A percentile compares a stretch with the other conserved stretches of the same genome.
These are phyloP conservation scores for Cystobasidiaceae sp. DNA, from an alignment of 1,284 basidiomycete genomes.

Conservation along the genomic window DNA sequence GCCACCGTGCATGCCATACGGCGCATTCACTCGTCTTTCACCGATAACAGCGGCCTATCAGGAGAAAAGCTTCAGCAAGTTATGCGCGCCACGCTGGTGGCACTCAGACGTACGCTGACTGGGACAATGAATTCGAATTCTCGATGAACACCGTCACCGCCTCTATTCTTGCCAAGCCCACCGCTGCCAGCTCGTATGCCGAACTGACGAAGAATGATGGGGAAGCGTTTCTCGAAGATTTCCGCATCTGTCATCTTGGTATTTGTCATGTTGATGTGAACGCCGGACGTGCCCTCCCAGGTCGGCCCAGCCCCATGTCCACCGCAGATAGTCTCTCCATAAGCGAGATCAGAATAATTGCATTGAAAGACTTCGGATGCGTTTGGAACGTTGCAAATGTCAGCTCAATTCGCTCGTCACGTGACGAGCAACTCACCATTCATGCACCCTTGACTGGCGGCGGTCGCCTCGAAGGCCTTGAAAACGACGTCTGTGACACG, in stretches of 20 bases:
- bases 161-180: constrained; percentile 44
- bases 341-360: constrained; percentile 42
- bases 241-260: constrained; percentile 50
- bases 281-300: constrained; percentile 65
- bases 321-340: constrained; percentile 74
- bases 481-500: constrained; percentile 92
- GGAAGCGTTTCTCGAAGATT: constrained; percentile 49
- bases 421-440: too few species aligned
- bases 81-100: constrained; percentile 33
- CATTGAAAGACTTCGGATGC: constrained; percentile 46
- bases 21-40: constrained; percentile 78
- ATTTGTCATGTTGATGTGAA: constrained; percentile 43
- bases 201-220: constrained; percentile 47
- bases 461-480: constrained; percentile 85
- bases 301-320: constrained; percentile 83
- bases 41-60: constrained; percentile 34
- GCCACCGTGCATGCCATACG: constrained; percentile 86
- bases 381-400: too few species aligned
- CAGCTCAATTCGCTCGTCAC: too few species aligned
- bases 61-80: not conserved
- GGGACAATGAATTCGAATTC: constrained; percentile 46
- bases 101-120: constrained; percentile 39
- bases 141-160: constrained; percentile 46
- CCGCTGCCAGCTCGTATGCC: constrained; percentile 43
- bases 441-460: constrained; percentile 76